A percentile compares a stretch with the other conserved stretches of the same genome.
phyloP scores from a whole-genome alignment of 23 red algal species.

The Agarophyton chilense region DNA sequence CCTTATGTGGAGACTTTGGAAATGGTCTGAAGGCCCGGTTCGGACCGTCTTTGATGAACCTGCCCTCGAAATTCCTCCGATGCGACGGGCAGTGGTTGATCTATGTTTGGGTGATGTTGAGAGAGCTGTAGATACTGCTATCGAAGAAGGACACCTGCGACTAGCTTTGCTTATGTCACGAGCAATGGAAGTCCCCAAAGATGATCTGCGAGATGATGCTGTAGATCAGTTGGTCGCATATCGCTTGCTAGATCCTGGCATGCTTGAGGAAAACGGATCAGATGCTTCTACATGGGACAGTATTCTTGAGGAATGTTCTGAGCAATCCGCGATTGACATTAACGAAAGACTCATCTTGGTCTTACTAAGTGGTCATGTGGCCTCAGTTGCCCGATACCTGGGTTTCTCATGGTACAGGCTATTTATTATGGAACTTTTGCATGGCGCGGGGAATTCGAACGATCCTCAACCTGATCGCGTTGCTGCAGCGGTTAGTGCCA shows the following conservation, averaged over 20 bases:
- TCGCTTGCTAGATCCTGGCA: neutral
- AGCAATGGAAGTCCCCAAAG: conserved; percentile 50
- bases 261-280: neutral
- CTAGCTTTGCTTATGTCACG: conserved; percentile 46
- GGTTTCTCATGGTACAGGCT: conserved; percentile 62
- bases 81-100: conserved; percentile 29
- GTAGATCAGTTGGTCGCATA: conserved; percentile 29
- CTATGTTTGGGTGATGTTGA: conserved; percentile 48
- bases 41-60: conserved; percentile 28
- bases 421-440: conserved; percentile 67
- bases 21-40: conserved; percentile 37
- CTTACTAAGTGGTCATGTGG: conserved; percentile 48
- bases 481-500: conserved; percentile 42
- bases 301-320: conserved; percentile 17
- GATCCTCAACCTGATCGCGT: conserved; percentile 32
- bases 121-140: conserved; percentile 35
- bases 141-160: conserved; percentile 30
- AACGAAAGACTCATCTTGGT: conserved; percentile 50
- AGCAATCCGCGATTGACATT: conserved; percentile 12
- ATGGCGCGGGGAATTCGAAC: conserved; percentile 32
- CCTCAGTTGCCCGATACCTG: conserved; percentile 43
- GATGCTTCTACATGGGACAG: neutral
- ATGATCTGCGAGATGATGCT: conserved; percentile 46
- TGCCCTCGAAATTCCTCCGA: neutral
- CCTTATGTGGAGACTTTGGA: conserved; percentile 23